Base-by-base conservation (phyloP, 768 basidiomycete species). In the Tricholoma sp. region DNA sequence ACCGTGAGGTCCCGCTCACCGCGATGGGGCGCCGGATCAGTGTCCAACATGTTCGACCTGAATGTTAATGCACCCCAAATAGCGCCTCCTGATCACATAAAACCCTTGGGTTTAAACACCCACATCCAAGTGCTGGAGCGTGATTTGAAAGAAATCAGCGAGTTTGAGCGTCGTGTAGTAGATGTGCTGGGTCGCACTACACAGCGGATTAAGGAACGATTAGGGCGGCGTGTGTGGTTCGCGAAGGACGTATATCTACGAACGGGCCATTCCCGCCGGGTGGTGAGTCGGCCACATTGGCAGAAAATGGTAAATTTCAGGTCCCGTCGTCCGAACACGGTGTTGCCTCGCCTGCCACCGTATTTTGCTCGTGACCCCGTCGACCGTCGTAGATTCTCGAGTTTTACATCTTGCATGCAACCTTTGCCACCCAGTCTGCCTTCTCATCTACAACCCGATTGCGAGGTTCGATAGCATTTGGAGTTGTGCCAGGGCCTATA, bases 221-320 rank as follows among this genome's bases (percentile, higher is more conserved):
- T 91, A n/a, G 88, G 88, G 8, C 82, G 90, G n/a, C 83, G 90
- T 10, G 81, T 91, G 0, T 90, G 88, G 88, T 67, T 61, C 5
- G 75, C 68, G 31, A 83, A 81, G 67, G 72, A 83, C 54, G 61
- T 92, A 3, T 91, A 79, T 63, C 54, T 90, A 12, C 54, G 57
- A 8, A 67, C 66, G 7, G 63, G 68, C 2, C 52, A 62, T 32
- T 31, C n/a, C 27, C 63, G 78, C 45, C 59, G 70, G 21, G 57
- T 60, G 2, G 62, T 87, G 32, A 66, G 75, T 21, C 75, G 76
- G 46, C 66, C 75, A 45, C 61, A 64, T 12, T 90, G 88, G 86
- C 64, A 64, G 54, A 55, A 70, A 21, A 73, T 75, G 21, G 86
- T 84, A 27, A 76, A 79, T 46, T 85, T 81, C 68, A 69, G 65